phyloP scores from a whole-genome alignment of 2,329 filamentous ascomycete species.

The Monilinia polystroma region DNA sequence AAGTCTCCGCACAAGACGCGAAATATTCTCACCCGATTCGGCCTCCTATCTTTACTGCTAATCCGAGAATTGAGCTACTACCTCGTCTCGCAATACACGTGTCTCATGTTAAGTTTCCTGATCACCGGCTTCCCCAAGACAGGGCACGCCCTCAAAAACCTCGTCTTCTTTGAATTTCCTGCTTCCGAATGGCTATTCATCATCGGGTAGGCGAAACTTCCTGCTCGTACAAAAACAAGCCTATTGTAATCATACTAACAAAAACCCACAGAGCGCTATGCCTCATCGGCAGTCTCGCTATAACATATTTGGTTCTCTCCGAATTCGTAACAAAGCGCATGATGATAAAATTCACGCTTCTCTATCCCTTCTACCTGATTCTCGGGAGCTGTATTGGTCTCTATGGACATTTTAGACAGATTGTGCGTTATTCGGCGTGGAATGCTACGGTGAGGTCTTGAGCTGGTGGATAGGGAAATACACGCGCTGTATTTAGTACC shows the following conservation, averaged over 20 bases:
- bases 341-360: slow-evolving; percentile 46
- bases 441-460: slow-evolving; percentile 44
- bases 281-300: slow-evolving; percentile 47
- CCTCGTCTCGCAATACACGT: slow-evolving; percentile 50
- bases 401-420: slow-evolving; percentile 25
- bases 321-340: slow-evolving; percentile 46
- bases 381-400: slow-evolving; percentile 16
- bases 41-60: slow-evolving; percentile 47
- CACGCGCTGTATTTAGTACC: too few species aligned
- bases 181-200: slow-evolving; percentile 49
- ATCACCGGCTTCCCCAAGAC: slow-evolving; percentile 47
- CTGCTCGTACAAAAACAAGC: too few species aligned
- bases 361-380: slow-evolving; percentile 46
- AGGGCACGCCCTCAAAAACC: slow-evolving; percentile 41
- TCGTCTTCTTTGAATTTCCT: slow-evolving; percentile 50
- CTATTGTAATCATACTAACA: background rate
- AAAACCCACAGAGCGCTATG: slow-evolving; percentile 42
- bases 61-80: slow-evolving; percentile 50
- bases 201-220: slow-evolving; percentile 42
- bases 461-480: background rate
- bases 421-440: slow-evolving; percentile 47
- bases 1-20: slow-evolving; percentile 42
- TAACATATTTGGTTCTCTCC: slow-evolving; percentile 47
- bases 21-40: slow-evolving; percentile 44
- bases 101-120: slow-evolving; percentile 47